These are phyloP conservation scores for Capsella rubella DNA, from an alignment of 441 rosid genomes.

Conservation along the genomic window DNA sequence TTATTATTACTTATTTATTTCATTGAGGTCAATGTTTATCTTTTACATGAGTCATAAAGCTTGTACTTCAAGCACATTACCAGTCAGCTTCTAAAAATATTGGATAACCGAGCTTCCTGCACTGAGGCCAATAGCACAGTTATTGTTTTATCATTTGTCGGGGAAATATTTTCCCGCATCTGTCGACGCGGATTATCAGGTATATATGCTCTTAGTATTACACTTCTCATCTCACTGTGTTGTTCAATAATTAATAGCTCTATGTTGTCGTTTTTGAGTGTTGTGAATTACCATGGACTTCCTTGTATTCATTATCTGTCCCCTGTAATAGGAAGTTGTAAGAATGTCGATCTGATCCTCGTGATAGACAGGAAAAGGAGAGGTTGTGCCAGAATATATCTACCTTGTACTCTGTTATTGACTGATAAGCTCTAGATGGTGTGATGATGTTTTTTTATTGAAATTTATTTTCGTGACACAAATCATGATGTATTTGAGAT, in stretches of 20 bases:
- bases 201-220: slow-evolving; percentile 42
- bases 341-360: slow-evolving; percentile 7
- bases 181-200: slow-evolving; percentile 98
- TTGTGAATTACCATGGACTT: slow-evolving; percentile 26
- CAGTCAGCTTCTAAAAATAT: slow-evolving; percentile 66
- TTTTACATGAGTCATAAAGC: slow-evolving; percentile 63
- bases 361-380: slow-evolving; percentile 4
- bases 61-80: slow-evolving; percentile 80
- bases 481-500: not conserved
- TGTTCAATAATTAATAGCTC: slow-evolving; percentile 11
- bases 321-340: slow-evolving; percentile 3
- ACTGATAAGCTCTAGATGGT: slow-evolving; percentile 5
- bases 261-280: slow-evolving; percentile 14
- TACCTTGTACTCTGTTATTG: slow-evolving; percentile 19
- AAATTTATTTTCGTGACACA: slow-evolving; percentile 17
- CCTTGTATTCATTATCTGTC: slow-evolving; percentile 17
- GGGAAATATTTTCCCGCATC: slow-evolving; percentile 81
- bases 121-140: slow-evolving; percentile 42
- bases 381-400: not conserved
- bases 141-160: slow-evolving; percentile 61
- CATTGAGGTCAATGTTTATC: slow-evolving; percentile 42
- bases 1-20: slow-evolving; percentile 26
- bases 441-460: slow-evolving; percentile 14
- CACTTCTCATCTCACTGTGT: slow-evolving; percentile 35
- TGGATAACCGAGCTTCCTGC: slow-evolving; percentile 54